Evolutionary conservation across 208 protist species (phyloP).

Genomic region (Naegleria fowleri): DNA sequence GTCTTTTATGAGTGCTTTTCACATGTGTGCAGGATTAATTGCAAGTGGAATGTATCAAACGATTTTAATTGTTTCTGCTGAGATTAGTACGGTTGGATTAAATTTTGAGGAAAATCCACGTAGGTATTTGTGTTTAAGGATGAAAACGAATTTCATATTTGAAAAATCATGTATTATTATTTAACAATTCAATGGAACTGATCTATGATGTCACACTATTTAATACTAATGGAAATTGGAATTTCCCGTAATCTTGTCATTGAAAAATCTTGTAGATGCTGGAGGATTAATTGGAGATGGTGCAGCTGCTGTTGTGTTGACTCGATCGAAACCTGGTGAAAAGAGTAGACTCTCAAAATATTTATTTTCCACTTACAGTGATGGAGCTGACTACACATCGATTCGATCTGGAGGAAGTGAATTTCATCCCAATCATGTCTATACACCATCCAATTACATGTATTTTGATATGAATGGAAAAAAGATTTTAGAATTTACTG

Average conservation of each 20-base stretch:
- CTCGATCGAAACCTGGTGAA: neutral
- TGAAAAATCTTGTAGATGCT: no score
- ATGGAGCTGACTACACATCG: neutral
- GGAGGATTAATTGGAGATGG: neutral
- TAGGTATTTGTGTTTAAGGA: neutral
- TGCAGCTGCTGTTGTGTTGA: neutral
- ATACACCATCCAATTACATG: neutral
- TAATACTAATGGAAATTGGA: no score
- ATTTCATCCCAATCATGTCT: neutral
- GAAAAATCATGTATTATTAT: no score
- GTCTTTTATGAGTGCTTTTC: neutral
- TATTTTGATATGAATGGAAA: conserved; percentile 24
- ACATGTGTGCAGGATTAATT: neutral
- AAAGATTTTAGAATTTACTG: neutral
- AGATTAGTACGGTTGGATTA: neutral
- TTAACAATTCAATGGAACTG: no score
- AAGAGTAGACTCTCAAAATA: neutral
- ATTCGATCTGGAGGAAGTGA: conserved; percentile 3
- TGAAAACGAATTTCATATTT: no score
- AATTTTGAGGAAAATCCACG: conserved; percentile 12
- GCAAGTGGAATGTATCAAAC: neutral
- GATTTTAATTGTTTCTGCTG: neutral
- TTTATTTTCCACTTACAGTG: neutral
- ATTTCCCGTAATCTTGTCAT: no score
- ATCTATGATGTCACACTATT: no score